Conservation (phyloP, 1,139 yeast species). For the Diutina siamensis region DNA sequence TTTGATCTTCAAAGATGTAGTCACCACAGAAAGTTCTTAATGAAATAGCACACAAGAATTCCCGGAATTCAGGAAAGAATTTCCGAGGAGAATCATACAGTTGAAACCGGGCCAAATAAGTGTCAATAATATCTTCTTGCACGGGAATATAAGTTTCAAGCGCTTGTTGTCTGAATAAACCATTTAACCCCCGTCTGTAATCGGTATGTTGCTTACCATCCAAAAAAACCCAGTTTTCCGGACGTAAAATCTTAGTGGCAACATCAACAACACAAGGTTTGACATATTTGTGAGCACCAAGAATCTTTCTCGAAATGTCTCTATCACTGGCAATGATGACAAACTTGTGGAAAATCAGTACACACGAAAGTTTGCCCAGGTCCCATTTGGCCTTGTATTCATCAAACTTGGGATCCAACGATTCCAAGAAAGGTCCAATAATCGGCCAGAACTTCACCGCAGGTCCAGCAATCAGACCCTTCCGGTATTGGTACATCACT, state of each 20-base stretch:
- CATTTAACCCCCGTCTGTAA: constrained; percentile 83
- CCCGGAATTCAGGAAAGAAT: constrained; percentile 90
- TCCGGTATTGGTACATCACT: constrained; percentile 59
- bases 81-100: constrained; percentile 51
- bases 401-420: constrained; percentile 93
- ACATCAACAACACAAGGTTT: constrained; percentile 98
- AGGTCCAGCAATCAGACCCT: constrained; percentile 90
- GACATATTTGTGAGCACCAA: constrained; percentile 75
- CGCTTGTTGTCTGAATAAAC: constrained; percentile 77
- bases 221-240: constrained; percentile 93
- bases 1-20: constrained; percentile 84
- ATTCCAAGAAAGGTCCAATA: constrained; percentile 91
- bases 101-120: constrained; percentile 58
- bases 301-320: constrained; percentile 81
- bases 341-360: constrained; percentile 93
- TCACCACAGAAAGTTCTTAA: constrained; percentile 92
- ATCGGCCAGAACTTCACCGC: constrained; percentile 79
- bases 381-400: constrained; percentile 90
- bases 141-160: constrained; percentile 74
- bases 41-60: constrained; percentile 87
- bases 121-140: constrained; percentile 74
- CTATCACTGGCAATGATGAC: constrained; percentile 90
- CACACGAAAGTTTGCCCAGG: constrained; percentile 90
- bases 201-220: constrained; percentile 95
- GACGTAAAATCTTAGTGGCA: constrained; percentile 84